A percentile compares a stretch with the other conserved stretches of the same genome.
Conservation (phyloP, 345 rosid genomes). For the Salix brachista region DNA sequence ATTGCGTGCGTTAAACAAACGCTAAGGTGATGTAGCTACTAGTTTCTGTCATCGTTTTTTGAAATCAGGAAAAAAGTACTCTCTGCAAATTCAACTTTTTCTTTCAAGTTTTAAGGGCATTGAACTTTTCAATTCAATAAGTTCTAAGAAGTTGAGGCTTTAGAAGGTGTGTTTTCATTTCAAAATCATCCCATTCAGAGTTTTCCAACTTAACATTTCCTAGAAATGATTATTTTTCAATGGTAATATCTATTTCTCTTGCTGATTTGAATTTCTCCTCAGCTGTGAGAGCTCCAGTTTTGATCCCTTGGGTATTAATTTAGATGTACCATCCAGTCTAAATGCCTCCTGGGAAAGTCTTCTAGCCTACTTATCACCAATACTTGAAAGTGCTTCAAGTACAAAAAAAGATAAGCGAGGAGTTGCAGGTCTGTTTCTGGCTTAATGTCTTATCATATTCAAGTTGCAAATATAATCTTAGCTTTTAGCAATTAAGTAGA, state of each 20-base stretch:
- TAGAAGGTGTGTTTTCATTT: background rate
- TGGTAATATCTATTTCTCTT: constrained; percentile 16
- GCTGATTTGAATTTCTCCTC: constrained; percentile 37
- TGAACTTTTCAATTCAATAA: background rate
- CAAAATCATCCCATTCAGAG: background rate
- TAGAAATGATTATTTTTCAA: constrained; percentile 16
- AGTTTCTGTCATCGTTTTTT: background rate
- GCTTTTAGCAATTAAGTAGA: constrained; percentile 17
- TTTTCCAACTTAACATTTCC: background rate
- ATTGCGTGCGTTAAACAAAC: background rate
- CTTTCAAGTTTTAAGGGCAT: background rate
- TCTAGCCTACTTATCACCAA: constrained; percentile 48
- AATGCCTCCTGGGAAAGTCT: constrained; percentile 54
- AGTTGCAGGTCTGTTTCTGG: constrained; percentile 58
- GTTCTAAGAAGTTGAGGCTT: background rate
- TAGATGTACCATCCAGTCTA: constrained; percentile 43
- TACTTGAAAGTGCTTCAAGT: constrained; percentile 56
- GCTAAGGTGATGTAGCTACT: background rate
- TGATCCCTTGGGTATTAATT: constrained; percentile 77
- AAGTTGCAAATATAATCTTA: background rate
- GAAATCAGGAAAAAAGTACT: background rate
- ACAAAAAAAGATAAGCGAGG: constrained; percentile 69
- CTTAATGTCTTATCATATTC: constrained; percentile 6
- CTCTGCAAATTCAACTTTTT: background rate
- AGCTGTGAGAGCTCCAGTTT: constrained; percentile 56